Base-by-base conservation (phyloP, 495 filamentous ascomycete species). In the Chaetomidium leptoderma region DNA sequence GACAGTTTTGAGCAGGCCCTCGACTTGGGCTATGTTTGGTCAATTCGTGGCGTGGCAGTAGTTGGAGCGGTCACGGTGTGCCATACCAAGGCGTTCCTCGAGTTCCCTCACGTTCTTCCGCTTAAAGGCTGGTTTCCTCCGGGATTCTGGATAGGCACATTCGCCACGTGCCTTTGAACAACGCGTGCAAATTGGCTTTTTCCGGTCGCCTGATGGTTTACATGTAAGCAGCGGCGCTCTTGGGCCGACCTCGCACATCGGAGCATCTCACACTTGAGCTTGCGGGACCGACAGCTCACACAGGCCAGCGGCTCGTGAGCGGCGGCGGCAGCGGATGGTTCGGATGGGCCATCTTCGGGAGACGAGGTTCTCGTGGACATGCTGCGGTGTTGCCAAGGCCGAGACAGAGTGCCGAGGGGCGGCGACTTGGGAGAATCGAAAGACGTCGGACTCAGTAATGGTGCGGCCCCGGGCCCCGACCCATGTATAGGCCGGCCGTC, bases 111-210 rank as follows among this genome's bases (percentile, higher is more conserved):
- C 90, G 74, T 92, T 93, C 55, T 87, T 83, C 61, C 90, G 77
- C 76, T 92, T 95, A n/a, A 88, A 89, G 26, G 89, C 87, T 56
- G 90, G 91, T 74, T 92, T 95, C 74, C 87, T 85, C 62, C 90
- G 81, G 47, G 87, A 86, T 69, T 92, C 90, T 64, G 91, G 90
- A 65, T 91, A 95, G 6, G 84, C 72, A 71, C 90, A 95, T 48
- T 87, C 86, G 70, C 85, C 82, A 37, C 82, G 79, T 30, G 89
- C 65, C 57, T 86, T 78, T 24, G 80, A 78, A 66, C 90, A 95
- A 13, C 89, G 89, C 24, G 82, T 80, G 66, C 90, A 95, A 33
- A 81, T 83, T 3, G 89, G 90, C 58, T 77, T 80, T 35, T 68
- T 76, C 19, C 83, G 80, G 68, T 89, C 86, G 62, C 67, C 67